phyloP scores from a whole-genome alignment of 352 stramenopile genomes.

The Saprolegnia diclina region DNA sequence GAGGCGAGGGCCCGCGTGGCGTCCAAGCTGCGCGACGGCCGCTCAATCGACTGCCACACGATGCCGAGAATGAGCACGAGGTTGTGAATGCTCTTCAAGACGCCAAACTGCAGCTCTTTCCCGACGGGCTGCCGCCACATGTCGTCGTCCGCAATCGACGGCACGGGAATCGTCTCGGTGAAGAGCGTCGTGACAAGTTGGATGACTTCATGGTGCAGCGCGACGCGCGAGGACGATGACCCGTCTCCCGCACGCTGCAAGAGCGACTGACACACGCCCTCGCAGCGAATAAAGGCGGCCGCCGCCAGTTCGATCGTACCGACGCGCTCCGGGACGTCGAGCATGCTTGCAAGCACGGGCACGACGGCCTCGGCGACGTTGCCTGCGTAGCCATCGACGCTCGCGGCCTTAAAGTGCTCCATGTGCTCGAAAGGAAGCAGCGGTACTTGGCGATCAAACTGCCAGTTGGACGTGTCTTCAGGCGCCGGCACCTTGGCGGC shows the following conservation, averaged over 20 bases:
- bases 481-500: not conserved
- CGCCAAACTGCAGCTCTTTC: slow-evolving; percentile 77
- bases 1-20: slow-evolving; percentile 75
- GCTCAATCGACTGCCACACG: slow-evolving; percentile 86
- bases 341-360: slow-evolving; percentile 67
- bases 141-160: slow-evolving; percentile 33
- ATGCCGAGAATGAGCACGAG: slow-evolving; percentile 73
- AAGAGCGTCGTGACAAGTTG: slow-evolving; percentile 77
- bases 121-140: slow-evolving; percentile 71
- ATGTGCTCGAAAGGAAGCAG: slow-evolving; percentile 22
- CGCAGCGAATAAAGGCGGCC: slow-evolving; percentile 72
- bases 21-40: slow-evolving; percentile 80
- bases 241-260: slow-evolving; percentile 74
- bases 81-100: slow-evolving; percentile 66
- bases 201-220: slow-evolving; percentile 84
- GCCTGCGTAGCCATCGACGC: slow-evolving; percentile 70
- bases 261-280: slow-evolving; percentile 69
- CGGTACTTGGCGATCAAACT: not conserved
- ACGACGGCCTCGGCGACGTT: slow-evolving; percentile 58
- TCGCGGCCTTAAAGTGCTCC: slow-evolving; percentile 21
- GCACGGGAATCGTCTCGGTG: slow-evolving; percentile 78
- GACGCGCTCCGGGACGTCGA: slow-evolving; percentile 79
- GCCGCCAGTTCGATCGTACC: slow-evolving; percentile 68
- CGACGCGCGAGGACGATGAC: slow-evolving; percentile 86
- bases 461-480: not conserved